Evolutionary conservation across 768 basidiomycete genomes (phyloP).

Genomic region (Boletus reticuloceps): DNA sequence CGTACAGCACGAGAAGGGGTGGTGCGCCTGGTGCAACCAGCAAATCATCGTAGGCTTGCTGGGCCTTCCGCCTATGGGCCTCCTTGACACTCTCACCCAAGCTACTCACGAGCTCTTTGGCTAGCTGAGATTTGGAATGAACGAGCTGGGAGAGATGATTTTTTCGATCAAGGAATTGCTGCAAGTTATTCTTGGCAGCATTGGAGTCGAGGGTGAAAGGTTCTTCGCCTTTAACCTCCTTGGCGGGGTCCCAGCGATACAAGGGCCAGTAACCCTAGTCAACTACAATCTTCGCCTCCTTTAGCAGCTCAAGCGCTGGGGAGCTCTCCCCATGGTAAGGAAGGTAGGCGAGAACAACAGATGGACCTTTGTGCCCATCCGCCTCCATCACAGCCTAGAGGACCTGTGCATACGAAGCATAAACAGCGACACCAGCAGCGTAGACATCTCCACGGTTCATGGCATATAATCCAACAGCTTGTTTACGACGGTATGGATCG

Average conservation of each 20-base stretch:
- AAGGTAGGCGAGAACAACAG: slow-evolving; percentile 90
- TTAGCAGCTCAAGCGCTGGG: slow-evolving; percentile 84
- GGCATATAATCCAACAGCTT: slow-evolving; percentile 95
- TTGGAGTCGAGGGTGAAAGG: slow-evolving; percentile 94
- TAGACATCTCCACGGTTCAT: slow-evolving; percentile 98
- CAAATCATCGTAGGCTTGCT: slow-evolving; percentile 81
- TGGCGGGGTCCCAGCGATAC: slow-evolving; percentile 95
- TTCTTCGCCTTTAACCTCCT: slow-evolving; percentile 71
- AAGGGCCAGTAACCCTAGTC: slow-evolving; percentile 98
- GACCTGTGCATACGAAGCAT: slow-evolving; percentile 93
- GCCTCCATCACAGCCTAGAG: slow-evolving; percentile 90
- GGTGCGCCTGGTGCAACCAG: slow-evolving; percentile 84
- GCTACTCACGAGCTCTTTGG: slow-evolving; percentile 77
- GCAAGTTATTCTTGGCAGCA: slow-evolving; percentile 88
- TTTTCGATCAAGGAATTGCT: slow-evolving; percentile 91
- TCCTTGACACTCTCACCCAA: slow-evolving; percentile 82
- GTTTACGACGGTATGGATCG: slow-evolving; percentile 80
- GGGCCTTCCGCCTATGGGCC: slow-evolving; percentile 76
- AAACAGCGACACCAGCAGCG: slow-evolving; percentile 93
- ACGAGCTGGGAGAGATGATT: slow-evolving; percentile 96
- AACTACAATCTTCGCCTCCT: slow-evolving; percentile 96
- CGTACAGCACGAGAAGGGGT: slow-evolving; percentile 86
- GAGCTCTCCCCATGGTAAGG: slow-evolving; percentile 79
- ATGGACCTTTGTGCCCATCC: slow-evolving; percentile 85
- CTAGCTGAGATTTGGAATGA: slow-evolving; percentile 74